Conservation (phyloP, 2,329 filamentous ascomycete species). For the Aspergillus brasiliensis region DNA sequence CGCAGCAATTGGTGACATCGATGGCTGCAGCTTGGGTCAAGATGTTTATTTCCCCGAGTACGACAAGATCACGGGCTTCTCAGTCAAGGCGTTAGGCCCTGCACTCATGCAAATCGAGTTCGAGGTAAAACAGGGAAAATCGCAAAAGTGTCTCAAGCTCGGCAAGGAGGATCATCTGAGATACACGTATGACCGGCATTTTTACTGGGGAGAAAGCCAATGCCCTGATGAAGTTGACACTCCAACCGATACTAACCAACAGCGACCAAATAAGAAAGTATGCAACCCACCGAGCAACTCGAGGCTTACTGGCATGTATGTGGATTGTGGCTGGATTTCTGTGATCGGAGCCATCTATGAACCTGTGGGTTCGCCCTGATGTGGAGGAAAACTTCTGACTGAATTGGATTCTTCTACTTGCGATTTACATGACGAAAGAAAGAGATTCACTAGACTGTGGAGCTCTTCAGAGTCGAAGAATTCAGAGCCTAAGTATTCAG, state of each 20-base stretch:
- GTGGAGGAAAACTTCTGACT: no score
- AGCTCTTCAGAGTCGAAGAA: no score
- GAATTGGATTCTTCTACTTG: no score
- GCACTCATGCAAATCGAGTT: conserved; percentile 4
- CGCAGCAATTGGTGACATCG: background rate
- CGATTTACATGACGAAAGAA: no score
- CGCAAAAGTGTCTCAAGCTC: background rate
- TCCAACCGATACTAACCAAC: background rate
- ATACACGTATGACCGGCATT: background rate
- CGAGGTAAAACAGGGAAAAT: conserved; percentile 1
- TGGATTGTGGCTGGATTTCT: conserved; percentile 6
- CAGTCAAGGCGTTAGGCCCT: background rate
- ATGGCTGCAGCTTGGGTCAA: background rate
- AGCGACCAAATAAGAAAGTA: background rate
- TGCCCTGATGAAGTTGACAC: no score
- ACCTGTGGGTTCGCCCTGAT: background rate
- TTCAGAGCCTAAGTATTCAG: no score
- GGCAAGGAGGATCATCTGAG: background rate
- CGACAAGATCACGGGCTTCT: conserved; percentile 5
- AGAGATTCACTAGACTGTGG: no score
- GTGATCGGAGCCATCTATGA: conserved; percentile 11
- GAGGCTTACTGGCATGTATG: conserved; percentile 9
- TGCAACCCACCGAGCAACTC: background rate
- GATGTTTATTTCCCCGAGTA: background rate
- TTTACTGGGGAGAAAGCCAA: conserved; percentile 9